These are phyloP conservation scores for Erodium moschatum DNA, from an alignment of 441 rosid genomes.

Conservation along the genomic window DNA sequence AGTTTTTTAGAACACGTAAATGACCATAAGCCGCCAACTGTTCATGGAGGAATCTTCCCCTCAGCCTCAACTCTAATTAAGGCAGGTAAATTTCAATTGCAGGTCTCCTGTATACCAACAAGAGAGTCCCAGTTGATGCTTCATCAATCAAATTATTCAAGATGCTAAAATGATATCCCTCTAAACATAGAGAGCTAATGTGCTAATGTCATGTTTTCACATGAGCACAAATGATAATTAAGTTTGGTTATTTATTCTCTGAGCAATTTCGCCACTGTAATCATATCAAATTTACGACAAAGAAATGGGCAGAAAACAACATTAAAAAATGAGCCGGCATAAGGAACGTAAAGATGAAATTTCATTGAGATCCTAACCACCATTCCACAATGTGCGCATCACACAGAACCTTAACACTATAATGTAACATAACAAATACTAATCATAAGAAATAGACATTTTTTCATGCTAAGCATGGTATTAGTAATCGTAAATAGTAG, in stretches of 20 bases:
- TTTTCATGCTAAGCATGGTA: slow-evolving; percentile 4
- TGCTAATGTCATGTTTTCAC: background rate
- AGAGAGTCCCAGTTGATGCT: background rate
- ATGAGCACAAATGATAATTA: background rate
- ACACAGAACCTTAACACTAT: too few relatives aligned
- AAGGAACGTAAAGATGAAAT: background rate
- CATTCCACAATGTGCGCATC: background rate
- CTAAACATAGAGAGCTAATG: background rate
- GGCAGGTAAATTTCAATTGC: background rate
- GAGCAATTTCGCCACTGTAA: background rate
- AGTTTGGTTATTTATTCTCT: background rate
- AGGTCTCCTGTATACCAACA: background rate
- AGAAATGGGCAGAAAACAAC: background rate
- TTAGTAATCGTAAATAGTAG: slow-evolving; percentile 5
- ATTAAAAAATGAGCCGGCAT: background rate
- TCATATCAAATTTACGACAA: background rate
- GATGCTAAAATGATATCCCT: slow-evolving; percentile 1
- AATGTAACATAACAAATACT: too few relatives aligned
- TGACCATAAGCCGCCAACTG: background rate
- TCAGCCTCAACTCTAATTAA: background rate
- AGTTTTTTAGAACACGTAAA: background rate
- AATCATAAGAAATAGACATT: too few relatives aligned
- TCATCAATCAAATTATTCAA: slow-evolving; percentile 3
- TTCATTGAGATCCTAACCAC: background rate
- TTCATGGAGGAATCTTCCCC: background rate